These are phyloP conservation scores for Termitomyces sp. DNA, from an alignment of 768 basidiomycete species.

Conservation along the genomic window DNA sequence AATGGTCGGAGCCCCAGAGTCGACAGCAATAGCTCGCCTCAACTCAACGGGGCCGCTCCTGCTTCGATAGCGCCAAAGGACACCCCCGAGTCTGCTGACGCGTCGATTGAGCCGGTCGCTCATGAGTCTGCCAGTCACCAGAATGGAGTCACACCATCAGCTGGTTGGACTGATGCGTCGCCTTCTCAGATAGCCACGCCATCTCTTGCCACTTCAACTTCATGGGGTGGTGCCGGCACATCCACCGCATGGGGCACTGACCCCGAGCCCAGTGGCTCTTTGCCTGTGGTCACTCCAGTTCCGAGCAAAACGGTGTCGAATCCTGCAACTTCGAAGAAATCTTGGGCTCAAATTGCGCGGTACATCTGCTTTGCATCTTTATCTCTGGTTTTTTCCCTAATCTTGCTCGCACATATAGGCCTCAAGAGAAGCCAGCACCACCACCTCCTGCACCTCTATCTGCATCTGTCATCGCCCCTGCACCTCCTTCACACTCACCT, in stretches of 20 bases:
- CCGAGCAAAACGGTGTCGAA: slow-evolving; percentile 36
- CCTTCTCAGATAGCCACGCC: slow-evolving; percentile 27
- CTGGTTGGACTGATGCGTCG: slow-evolving; percentile 26
- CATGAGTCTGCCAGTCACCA: slow-evolving; percentile 20
- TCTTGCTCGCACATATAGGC: slow-evolving; percentile 27
- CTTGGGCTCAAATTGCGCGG: slow-evolving; percentile 86
- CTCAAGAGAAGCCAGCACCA: slow-evolving; percentile 59
- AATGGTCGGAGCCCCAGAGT: slow-evolving; percentile 37
- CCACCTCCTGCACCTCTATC: slow-evolving; percentile 30
- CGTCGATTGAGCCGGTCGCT: slow-evolving; percentile 18
- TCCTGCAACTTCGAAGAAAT: slow-evolving; percentile 71
- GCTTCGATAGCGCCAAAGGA: slow-evolving; percentile 18
- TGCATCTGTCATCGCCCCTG: slow-evolving; percentile 17
- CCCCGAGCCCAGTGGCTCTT: slow-evolving; percentile 33
- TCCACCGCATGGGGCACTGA: slow-evolving; percentile 30
- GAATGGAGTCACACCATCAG: slow-evolving; percentile 22
- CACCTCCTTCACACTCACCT: slow-evolving; percentile 20
- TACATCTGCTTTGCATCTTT: slow-evolving; percentile 24
- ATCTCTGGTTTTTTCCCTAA: slow-evolving; percentile 5
- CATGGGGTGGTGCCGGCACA: slow-evolving; percentile 25
- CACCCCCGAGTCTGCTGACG: slow-evolving; percentile 16
- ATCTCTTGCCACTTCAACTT: slow-evolving; percentile 24
- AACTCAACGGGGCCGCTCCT: slow-evolving; percentile 20
- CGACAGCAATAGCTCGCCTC: slow-evolving; percentile 25
- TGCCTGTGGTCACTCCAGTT: slow-evolving; percentile 21